Base-by-base conservation (phyloP, 2,329 filamentous ascomycete species). In the Hysterium pulicare region DNA sequence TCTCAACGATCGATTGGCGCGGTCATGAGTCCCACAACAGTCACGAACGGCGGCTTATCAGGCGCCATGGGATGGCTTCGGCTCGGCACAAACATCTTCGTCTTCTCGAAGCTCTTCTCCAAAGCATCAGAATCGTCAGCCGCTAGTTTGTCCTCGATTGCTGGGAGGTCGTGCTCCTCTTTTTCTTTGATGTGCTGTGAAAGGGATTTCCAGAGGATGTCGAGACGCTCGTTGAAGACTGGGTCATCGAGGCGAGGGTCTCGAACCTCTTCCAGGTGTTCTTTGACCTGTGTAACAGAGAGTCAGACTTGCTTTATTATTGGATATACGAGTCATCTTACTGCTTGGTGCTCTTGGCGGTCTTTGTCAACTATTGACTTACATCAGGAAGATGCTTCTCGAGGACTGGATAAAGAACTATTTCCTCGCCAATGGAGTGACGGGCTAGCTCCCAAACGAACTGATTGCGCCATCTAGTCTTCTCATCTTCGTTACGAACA, bases 1-100 rank as follows among this genome's bases (percentile, higher is more conserved):
- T 83, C 78, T 28, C 62, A 47, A 45, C 71, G 72, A 55, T 83
- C 81, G 15, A 83, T 64, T 0, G 79, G 79, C 11, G 79, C 77
- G 0, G 74, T 63, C 58, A 83, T 47, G 17, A 83, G 50, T 0
- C 75, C 77, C 44, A 71, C 71, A 0, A 70, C 75, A 0, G 73
- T 78, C 67, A 82, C 78, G 45, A 79, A 82, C 0, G 74, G 75
- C 2, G 77, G 76, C 26, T 71, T 70, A 46, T 77, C 70, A 0
- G 73, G 73, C 2, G 56, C 62, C 19, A 41, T 51, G 20, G 63
- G 61, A 44, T 66, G 62, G 28, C 48, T 55, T 17, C 60, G 45
- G 2, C 56, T 58, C 3, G 59, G 62, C 9, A 61, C 49, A 33
- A 66, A 62, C 17, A 42, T 47, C 47, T 64, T 67, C 13, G 60